Conservation (phyloP, 2,329 filamentous ascomycete species). For the Fusarium secorum region DNA sequence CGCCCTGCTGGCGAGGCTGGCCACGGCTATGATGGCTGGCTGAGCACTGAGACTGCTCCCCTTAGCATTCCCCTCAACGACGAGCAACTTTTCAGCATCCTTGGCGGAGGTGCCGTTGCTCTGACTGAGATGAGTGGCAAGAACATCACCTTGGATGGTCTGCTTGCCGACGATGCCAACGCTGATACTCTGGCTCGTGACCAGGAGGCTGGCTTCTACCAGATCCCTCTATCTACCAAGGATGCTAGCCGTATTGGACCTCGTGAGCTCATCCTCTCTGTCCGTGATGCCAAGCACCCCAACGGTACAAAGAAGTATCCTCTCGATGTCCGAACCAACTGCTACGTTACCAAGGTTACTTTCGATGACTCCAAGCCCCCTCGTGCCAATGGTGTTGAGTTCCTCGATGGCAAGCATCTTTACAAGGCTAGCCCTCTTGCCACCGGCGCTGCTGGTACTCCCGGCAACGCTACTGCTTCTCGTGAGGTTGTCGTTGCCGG, state of each 20-base stretch:
- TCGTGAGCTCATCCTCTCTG: slow-evolving; percentile 61
- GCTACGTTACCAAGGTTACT: slow-evolving; percentile 48
- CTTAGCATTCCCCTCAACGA: slow-evolving; percentile 28
- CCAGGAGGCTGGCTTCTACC: slow-evolving; percentile 53
- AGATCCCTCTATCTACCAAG: slow-evolving; percentile 65
- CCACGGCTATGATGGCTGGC: slow-evolving; percentile 38
- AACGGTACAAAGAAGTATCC: slow-evolving; percentile 34
- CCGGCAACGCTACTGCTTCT: slow-evolving; percentile 38
- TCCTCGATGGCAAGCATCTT: slow-evolving; percentile 40
- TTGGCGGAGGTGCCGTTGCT: slow-evolving; percentile 19
- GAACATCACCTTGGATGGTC: slow-evolving; percentile 25
- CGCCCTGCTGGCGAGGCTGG: slow-evolving; percentile 13
- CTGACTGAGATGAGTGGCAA: slow-evolving; percentile 11
- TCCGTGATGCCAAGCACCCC: slow-evolving; percentile 24
- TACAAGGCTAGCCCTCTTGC: slow-evolving; percentile 32
- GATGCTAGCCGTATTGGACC: slow-evolving; percentile 60
- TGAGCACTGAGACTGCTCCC: slow-evolving; percentile 29
- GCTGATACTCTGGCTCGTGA: slow-evolving; percentile 31
- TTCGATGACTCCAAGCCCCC: slow-evolving; percentile 45
- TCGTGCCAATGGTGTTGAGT: slow-evolving; percentile 47
- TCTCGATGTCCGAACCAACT: slow-evolving; percentile 34
- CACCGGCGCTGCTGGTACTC: slow-evolving; percentile 11
- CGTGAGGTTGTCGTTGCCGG: slow-evolving; percentile 60
- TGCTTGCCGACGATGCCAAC: slow-evolving; percentile 30
- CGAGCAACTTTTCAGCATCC: slow-evolving; percentile 24